Percentiles rank a stretch among this genome's conserved stretches.
Evolutionary conservation across 768 basidiomycete genomes (phyloP).

Genomic region (Sistotremastrum niveocremeum): DNA sequence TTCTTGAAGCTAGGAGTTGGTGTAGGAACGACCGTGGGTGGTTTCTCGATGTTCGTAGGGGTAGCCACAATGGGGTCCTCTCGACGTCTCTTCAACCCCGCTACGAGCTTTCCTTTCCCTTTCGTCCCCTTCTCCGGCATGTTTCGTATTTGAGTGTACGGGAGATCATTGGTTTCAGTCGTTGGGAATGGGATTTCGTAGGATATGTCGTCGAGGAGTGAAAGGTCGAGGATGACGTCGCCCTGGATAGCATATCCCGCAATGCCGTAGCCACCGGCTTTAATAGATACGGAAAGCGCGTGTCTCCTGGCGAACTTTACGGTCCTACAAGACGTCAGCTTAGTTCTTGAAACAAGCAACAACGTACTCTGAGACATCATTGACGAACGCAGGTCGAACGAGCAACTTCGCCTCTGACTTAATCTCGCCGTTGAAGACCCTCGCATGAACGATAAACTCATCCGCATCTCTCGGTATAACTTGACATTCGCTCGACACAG

Average conservation of each 20-base stretch:
- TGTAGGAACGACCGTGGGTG: no score
- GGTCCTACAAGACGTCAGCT: slow-evolving; percentile 26
- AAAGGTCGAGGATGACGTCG: slow-evolving; percentile 74
- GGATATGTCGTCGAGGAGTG: slow-evolving; percentile 49
- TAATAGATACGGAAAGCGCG: slow-evolving; percentile 61
- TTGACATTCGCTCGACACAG: no score
- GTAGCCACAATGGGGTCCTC: no score
- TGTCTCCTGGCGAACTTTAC: slow-evolving; percentile 65
- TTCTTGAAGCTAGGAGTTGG: no score
- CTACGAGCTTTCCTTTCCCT: slow-evolving; percentile 30
- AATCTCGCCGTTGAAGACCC: no score
- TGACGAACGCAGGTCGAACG: no score
- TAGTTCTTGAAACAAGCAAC: no score
- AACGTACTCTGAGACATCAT: no score
- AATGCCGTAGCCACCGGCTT: slow-evolving; percentile 85
- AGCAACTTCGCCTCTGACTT: no score
- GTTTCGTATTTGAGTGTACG: slow-evolving; percentile 48
- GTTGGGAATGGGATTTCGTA: slow-evolving; percentile 39
- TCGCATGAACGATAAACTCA: no score
- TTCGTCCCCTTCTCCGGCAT: slow-evolving; percentile 39
- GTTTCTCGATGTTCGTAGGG: no score
- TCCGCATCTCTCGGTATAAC: no score
- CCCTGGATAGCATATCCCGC: slow-evolving; percentile 84
- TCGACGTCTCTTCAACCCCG: not conserved
- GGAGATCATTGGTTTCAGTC: slow-evolving; percentile 11